Percentiles rank a stretch among this genome's conserved stretches.
phyloP scores from a whole-genome alignment of 331 rosid genomes.

The Quercus phellos region DNA sequence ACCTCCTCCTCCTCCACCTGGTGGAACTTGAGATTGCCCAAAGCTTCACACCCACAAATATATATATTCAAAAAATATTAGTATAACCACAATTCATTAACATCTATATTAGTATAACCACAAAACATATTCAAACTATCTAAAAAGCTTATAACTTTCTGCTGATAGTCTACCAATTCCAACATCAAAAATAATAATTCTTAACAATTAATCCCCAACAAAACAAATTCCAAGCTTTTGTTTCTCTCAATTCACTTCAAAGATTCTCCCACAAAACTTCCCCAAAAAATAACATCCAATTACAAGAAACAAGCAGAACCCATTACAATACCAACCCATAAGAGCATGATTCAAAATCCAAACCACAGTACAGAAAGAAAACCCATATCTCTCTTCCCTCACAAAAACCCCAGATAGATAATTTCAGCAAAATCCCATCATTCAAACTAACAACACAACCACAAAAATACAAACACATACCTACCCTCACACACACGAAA shows the following conservation, averaged over 20 bases:
- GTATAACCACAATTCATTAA: neutral
- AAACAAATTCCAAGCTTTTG: neutral
- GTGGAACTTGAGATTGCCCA: constrained; percentile 61
- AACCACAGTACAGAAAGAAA: neutral
- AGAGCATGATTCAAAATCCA: neutral
- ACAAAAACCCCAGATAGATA: neutral
- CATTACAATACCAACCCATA: neutral
- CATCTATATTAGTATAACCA: neutral
- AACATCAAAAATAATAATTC: neutral
- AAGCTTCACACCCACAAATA: constrained; percentile 38
- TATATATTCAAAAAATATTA: constrained; percentile 14
- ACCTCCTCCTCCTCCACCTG: constrained; percentile 28
- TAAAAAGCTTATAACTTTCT: neutral
- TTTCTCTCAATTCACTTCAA: neutral
- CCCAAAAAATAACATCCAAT: neutral
- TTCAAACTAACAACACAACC: neutral
- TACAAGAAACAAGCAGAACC: neutral
- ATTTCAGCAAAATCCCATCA: neutral
- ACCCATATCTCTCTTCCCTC: neutral
- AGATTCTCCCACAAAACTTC: neutral
- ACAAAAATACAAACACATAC: neutral
- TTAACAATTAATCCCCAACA: neutral
- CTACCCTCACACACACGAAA: neutral
- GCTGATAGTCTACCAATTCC: neutral
- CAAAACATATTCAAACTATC: neutral